A percentile compares a stretch with the other conserved stretches of the same genome.
Evolutionary conservation across 768 basidiomycete genomes (phyloP).

Genomic region (Pulveroboletus sp.): DNA sequence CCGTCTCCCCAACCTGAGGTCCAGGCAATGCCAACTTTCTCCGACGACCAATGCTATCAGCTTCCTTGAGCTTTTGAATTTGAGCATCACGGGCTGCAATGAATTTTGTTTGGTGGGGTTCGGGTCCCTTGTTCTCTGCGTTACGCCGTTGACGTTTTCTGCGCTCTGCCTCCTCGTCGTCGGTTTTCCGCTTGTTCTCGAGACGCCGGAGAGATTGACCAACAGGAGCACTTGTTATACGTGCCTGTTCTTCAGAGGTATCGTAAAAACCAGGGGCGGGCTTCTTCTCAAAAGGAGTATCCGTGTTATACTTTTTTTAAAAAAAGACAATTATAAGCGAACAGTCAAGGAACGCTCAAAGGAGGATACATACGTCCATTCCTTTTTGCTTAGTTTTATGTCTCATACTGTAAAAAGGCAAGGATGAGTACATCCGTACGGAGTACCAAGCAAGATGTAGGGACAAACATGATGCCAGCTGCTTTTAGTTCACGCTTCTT

Average conservation of each 20-base stretch:
- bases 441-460: background rate
- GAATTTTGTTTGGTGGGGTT: slow-evolving; percentile 85
- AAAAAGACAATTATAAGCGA: slow-evolving; percentile 1
- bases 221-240: slow-evolving; percentile 81
- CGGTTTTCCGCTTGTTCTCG: slow-evolving; percentile 93
- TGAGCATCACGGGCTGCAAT: slow-evolving; percentile 96
- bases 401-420: slow-evolving; percentile 60
- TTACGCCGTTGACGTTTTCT: slow-evolving; percentile 82
- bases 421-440: slow-evolving; percentile 1
- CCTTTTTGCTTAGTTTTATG: slow-evolving; percentile 94
- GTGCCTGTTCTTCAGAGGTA: slow-evolving; percentile 89
- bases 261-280: slow-evolving; percentile 96
- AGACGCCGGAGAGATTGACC: slow-evolving; percentile 89
- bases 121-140: slow-evolving; percentile 60
- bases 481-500: slow-evolving; percentile 98
- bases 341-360: background rate
- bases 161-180: slow-evolving; percentile 90
- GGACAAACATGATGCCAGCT: slow-evolving; percentile 88
- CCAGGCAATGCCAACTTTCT: slow-evolving; percentile 79
- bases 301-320: slow-evolving; percentile 99
- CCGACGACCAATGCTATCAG: slow-evolving; percentile 89
- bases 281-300: slow-evolving; percentile 98
- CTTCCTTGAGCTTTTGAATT: slow-evolving; percentile 96
- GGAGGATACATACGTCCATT: slow-evolving; percentile 77
- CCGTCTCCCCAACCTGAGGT: slow-evolving; percentile 92